Evolutionary conservation across 306 rosid genomes (phyloP).

Genomic region (Prunus campanulata): DNA sequence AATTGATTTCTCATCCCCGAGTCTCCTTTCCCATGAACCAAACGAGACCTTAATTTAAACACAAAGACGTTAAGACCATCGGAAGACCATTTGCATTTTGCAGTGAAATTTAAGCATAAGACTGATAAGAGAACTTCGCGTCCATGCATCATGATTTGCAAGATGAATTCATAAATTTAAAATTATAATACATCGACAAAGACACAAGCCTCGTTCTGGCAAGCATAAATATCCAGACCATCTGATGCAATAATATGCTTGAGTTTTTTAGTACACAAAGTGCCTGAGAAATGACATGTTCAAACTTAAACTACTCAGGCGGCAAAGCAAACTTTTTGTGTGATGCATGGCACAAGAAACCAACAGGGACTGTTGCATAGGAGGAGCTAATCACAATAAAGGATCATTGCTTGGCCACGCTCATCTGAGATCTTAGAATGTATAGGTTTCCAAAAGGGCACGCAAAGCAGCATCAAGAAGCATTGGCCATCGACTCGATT

Average conservation of each 20-base stretch:
- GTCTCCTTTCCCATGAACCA: no score
- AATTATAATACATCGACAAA: background rate
- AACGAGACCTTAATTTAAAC: no score
- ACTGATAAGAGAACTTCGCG: no score
- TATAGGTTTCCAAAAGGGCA: slow-evolving; percentile 6
- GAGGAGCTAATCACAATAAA: slow-evolving; percentile 27
- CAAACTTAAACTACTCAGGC: slow-evolving; percentile 15
- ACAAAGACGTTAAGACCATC: no score
- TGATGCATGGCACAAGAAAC: slow-evolving; percentile 29
- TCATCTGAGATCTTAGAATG: slow-evolving; percentile 15
- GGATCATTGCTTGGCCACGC: slow-evolving; percentile 15
- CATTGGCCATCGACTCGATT: slow-evolving; percentile 84
- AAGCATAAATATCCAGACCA: slow-evolving; percentile 6
- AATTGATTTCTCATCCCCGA: no score
- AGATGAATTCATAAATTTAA: background rate
- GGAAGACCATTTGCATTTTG: no score
- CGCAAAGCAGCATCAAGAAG: slow-evolving; percentile 40
- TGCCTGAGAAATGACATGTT: slow-evolving; percentile 16
- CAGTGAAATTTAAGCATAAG: no score
- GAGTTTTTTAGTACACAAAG: slow-evolving; percentile 20
- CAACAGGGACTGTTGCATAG: slow-evolving; percentile 17
- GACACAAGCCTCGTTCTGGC: background rate
- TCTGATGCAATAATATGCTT: slow-evolving; percentile 4
- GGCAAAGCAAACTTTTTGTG: slow-evolving; percentile 22
- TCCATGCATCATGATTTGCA: background rate